Conservation (phyloP, 192 early-diverging fungal species). For the Backusella tuberculispora region DNA sequence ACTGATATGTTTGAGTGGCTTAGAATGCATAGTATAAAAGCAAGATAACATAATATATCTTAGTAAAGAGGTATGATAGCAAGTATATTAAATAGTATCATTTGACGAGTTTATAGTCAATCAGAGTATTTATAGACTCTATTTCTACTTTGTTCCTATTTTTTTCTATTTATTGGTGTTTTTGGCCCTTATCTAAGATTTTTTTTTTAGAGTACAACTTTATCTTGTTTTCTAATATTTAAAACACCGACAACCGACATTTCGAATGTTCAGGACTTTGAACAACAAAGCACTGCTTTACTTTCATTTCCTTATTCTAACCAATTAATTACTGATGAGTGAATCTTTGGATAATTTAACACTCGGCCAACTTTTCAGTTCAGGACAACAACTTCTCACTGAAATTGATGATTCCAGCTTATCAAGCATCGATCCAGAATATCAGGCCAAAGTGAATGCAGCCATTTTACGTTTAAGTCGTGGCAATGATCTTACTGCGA, state of each 20-base stretch:
- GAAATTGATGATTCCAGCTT: conserved; percentile 49
- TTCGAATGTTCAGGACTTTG: no score
- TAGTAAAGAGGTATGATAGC: background rate
- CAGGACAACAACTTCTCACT: conserved; percentile 29
- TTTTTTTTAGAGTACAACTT: no score
- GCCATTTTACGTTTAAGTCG: conserved; percentile 51
- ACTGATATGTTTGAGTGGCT: background rate
- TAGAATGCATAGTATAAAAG: background rate
- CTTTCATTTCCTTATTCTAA: background rate
- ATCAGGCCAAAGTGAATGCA: conserved; percentile 53
- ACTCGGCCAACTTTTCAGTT: conserved; percentile 34
- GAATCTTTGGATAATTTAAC: conserved; percentile 33
- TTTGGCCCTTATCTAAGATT: no score
- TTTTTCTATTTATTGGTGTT: no score
- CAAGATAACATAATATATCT: background rate
- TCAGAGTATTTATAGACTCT: no score
- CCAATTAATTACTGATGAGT: background rate
- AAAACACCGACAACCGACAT: no score
- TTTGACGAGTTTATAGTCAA: no score
- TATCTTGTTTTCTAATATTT: no score
- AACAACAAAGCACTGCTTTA: background rate
- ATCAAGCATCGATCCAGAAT: conserved; percentile 46
- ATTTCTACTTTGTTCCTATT: no score
- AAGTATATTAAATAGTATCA: no score
- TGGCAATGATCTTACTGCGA: conserved; percentile 53